Conservation (phyloP, 1,284 basidiomycete genomes). For the Anthracocystis setariae region DNA sequence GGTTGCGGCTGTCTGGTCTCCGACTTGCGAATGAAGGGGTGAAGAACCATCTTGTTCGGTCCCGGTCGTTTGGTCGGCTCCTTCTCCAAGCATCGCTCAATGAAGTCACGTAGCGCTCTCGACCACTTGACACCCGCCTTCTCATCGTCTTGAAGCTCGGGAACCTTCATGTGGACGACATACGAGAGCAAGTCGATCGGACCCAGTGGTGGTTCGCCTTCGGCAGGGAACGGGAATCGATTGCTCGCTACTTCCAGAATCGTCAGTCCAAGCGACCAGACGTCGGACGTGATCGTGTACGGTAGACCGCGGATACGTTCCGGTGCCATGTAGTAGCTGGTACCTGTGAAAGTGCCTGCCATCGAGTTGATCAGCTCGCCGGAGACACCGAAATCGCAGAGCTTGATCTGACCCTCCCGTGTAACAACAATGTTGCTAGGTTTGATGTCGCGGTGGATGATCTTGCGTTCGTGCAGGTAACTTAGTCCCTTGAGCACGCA, state of each 20-base stretch:
- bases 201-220: constrained; percentile 74
- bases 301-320: constrained; percentile 88
- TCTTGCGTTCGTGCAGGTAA: constrained; percentile 88
- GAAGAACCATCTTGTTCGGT: constrained; percentile 83
- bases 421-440: constrained; percentile 94
- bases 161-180: constrained; percentile 87
- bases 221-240: constrained; percentile 92
- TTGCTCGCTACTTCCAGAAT: constrained; percentile 93
- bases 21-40: constrained; percentile 84
- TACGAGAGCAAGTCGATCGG: constrained; percentile 93
- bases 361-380: constrained; percentile 90
- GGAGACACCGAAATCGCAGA: constrained; percentile 96
- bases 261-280: constrained; percentile 96
- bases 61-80: constrained; percentile 76
- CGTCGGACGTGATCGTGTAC: constrained; percentile 93
- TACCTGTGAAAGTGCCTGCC: constrained; percentile 95
- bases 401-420: constrained; percentile 84
- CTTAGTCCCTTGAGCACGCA: constrained; percentile 90
- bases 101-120: constrained; percentile 89
- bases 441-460: constrained; percentile 98
- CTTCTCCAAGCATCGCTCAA: constrained; percentile 80
- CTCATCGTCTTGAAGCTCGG: constrained; percentile 75
- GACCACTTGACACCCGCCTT: constrained; percentile 76
- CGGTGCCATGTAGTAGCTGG: constrained; percentile 98
- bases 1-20: constrained; percentile 79